Evolutionary conservation across 2,329 filamentous ascomycete genomes (phyloP), one percentile per base, ranked within the genome.

Genomic region (Penicillium sp.): DNA sequence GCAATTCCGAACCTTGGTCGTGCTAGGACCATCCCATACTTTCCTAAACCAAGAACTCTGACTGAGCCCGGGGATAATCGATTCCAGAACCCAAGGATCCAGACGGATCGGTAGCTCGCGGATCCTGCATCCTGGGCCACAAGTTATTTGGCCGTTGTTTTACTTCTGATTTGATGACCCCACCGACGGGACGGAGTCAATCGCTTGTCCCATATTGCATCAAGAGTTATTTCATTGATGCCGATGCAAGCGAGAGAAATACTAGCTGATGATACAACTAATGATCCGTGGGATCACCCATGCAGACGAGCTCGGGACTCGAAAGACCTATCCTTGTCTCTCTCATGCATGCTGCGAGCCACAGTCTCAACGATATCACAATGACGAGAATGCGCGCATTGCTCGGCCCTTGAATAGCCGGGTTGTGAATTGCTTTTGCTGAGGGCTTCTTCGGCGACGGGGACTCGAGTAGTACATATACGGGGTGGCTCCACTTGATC

Each of bases 401-500:
- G 35, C 26, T 7, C 4, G 30, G 13, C 26, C 47, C 48, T 50
- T 50, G 23, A 50, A 50, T 50, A 50, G 35, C 35, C 35, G 35
- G 35, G 13, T 41, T 41, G 35, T 41, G 11, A 47, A 13, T 47
- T 47, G 45, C 45, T 47, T 47, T 47, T 47, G 19, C n/a, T 38
- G 21, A 23, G 23, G n/a, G 15, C 23, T 51, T 5, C 11, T 51
- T 17, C 11, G 13, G 29, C 13, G 15, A 26, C 9, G 26, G 46
- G n/a, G 15, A 55, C 29, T 56, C n/a, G 13, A 55, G 46, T 21
- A 21, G 21, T 30, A 15, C 9, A 47, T 19, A n/a, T 30, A 15
- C 23, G 13, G 38, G 38, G 21, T 31, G 30, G 50, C 56, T 58
- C 60, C 63, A 63, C 56, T 58, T 58, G 60, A 65, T 65, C 63